Percentiles rank a stretch among this genome's conserved stretches.
Conservation (phyloP, 495 filamentous ascomycete genomes). For the Tirmania nivea region DNA sequence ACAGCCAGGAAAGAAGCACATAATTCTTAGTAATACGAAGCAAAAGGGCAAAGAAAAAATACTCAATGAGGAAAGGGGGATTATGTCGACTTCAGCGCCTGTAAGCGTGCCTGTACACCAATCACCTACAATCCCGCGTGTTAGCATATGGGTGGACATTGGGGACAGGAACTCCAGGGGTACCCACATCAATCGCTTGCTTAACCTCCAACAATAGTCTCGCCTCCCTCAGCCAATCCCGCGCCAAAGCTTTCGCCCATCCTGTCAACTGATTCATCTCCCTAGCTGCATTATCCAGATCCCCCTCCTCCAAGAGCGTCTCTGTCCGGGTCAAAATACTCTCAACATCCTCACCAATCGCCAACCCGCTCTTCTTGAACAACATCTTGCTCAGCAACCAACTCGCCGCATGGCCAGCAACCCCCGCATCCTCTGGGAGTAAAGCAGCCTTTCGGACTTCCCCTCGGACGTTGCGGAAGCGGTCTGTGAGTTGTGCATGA, state of each 20-base stretch:
- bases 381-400: constrained; percentile 72
- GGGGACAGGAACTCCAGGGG: not conserved
- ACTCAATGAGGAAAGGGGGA: not conserved
- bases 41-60: not conserved
- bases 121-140: not conserved
- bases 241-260: constrained; percentile 82
- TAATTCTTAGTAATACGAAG: not conserved
- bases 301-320: constrained; percentile 70
- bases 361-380: constrained; percentile 79
- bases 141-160: not conserved
- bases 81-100: not conserved
- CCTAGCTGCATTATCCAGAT: constrained; percentile 71
- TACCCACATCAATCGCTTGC: constrained; percentile 79
- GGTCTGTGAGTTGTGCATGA: constrained; percentile 64
- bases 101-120: not conserved
- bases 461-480: constrained; percentile 79
- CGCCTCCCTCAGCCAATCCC: constrained; percentile 80
- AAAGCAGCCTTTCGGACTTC: constrained; percentile 89
- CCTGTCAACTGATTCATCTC: constrained; percentile 85
- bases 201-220: constrained; percentile 78
- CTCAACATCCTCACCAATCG: constrained; percentile 80
- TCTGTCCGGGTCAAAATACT: constrained; percentile 76
- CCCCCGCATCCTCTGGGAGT: constrained; percentile 77
- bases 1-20: too few relatives aligned
- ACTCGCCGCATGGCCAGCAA: constrained; percentile 79